These are phyloP conservation scores for Stylosanthes scabra DNA, from an alignment of 331 rosid genomes.

Conservation along the genomic window DNA sequence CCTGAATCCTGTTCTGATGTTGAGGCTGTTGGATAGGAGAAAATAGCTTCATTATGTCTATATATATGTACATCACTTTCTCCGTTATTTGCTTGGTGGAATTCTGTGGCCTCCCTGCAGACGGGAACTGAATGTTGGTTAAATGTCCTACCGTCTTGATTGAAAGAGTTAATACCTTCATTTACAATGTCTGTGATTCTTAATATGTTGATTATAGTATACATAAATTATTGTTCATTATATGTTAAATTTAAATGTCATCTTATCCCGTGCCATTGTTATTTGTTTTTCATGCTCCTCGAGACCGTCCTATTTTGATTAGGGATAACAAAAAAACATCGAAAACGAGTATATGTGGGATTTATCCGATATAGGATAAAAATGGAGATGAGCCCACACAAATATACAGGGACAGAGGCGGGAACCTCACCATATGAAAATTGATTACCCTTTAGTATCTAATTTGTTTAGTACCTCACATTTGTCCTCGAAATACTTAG, in stretches of 20 bases:
- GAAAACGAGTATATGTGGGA: too few relatives aligned
- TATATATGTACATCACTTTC: conserved; percentile 35
- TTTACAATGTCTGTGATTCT: conserved; percentile 41
- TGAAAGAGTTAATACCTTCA: conserved; percentile 25
- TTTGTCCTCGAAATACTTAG: too few relatives aligned
- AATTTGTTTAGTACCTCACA: too few relatives aligned
- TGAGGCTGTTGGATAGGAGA: conserved; percentile 50
- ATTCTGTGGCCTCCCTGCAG: conserved; percentile 44
- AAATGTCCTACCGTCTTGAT: conserved; percentile 41
- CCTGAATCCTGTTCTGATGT: conserved; percentile 33
- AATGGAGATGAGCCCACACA: too few relatives aligned
- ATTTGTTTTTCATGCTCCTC: too few relatives aligned
- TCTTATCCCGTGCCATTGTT: too few relatives aligned
- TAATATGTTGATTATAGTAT: conserved; percentile 32
- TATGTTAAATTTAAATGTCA: background rate
- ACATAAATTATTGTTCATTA: conserved; percentile 37
- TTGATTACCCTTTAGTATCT: too few relatives aligned
- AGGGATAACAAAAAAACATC: too few relatives aligned
- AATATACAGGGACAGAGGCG: too few relatives aligned
- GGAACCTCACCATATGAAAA: too few relatives aligned
- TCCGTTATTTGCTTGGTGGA: conserved; percentile 58
- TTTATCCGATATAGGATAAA: too few relatives aligned
- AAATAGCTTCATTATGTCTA: conserved; percentile 54
- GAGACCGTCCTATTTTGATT: too few relatives aligned
- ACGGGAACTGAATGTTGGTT: conserved; percentile 37